These are phyloP conservation scores for Hevea brasiliensis DNA, from an alignment of 345 rosid species.

Conservation along the genomic window DNA sequence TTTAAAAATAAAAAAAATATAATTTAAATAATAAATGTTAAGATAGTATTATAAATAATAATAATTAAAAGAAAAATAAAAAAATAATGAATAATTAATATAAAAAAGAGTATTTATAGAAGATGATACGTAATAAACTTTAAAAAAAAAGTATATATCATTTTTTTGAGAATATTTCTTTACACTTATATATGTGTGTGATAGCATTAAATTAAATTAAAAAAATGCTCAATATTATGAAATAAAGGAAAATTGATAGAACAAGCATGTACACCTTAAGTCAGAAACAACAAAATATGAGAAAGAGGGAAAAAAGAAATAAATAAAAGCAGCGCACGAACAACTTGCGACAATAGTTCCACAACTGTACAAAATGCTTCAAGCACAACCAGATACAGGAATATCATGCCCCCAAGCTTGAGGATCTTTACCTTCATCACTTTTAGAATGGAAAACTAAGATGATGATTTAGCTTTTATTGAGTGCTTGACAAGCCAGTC, in stretches of 20 bases:
- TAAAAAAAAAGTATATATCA: too few relatives aligned
- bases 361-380: constrained; percentile 3
- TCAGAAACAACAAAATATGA: not conserved
- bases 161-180: too few relatives aligned
- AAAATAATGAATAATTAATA: too few relatives aligned
- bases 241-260: not conserved
- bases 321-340: constrained; percentile 11
- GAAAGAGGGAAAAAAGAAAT: not conserved
- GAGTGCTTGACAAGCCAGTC: constrained; percentile 99
- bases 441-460: not conserved
- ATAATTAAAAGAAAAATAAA: too few relatives aligned
- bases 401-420: not conserved
- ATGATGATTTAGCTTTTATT: constrained; percentile 34
- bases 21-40: too few relatives aligned
- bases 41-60: too few relatives aligned
- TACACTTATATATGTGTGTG: too few relatives aligned
- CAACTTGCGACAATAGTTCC: constrained; percentile 1
- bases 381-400: not conserved
- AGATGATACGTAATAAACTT: too few relatives aligned
- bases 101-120: too few relatives aligned
- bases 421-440: not conserved
- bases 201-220: too few relatives aligned
- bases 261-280: not conserved
- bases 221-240: too few relatives aligned
- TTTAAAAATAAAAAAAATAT: too few relatives aligned